Conservation (phyloP, 495 filamentous ascomycete genomes). For the Thozetella sp. region DNA sequence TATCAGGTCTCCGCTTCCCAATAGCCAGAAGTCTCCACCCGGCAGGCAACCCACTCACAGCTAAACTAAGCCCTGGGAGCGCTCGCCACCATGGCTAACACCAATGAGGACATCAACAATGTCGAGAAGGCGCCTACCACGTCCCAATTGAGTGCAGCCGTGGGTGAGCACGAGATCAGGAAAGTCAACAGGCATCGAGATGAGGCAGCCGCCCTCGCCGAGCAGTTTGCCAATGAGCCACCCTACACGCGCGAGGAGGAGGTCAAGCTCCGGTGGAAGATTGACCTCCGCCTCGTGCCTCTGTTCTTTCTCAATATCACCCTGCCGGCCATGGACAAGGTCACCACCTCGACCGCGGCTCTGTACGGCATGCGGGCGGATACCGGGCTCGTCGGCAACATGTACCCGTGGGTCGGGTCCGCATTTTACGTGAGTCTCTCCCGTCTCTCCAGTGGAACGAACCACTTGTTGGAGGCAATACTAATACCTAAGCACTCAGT, state of each 20-base stretch:
- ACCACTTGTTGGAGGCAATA: too few relatives aligned
- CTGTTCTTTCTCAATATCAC: slow-evolving; percentile 36
- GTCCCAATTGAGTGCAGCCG: background rate
- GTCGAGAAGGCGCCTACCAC: background rate
- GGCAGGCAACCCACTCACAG: too few relatives aligned
- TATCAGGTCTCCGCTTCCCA: too few relatives aligned
- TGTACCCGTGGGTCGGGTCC: slow-evolving; percentile 31
- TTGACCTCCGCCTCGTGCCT: slow-evolving; percentile 43
- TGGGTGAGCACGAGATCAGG: background rate
- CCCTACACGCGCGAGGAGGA: slow-evolving; percentile 20
- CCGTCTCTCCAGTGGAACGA: too few relatives aligned
- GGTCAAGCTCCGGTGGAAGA: slow-evolving; percentile 36
- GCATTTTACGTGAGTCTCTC: slow-evolving; percentile 24
- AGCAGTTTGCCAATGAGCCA: background rate
- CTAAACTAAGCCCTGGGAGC: too few relatives aligned
- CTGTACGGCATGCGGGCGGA: slow-evolving; percentile 29
- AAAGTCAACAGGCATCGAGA: background rate
- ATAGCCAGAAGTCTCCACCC: too few relatives aligned
- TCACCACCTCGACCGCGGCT: slow-evolving; percentile 32
- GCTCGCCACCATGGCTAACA: too few relatives aligned
- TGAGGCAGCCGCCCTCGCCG: background rate
- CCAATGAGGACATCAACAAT: background rate
- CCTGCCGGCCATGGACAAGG: slow-evolving; percentile 33
- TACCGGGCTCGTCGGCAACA: slow-evolving; percentile 22
- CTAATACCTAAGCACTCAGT: too few relatives aligned